phyloP scores from a whole-genome alignment of 331 rosid genomes.

The Acacia pycnantha region DNA sequence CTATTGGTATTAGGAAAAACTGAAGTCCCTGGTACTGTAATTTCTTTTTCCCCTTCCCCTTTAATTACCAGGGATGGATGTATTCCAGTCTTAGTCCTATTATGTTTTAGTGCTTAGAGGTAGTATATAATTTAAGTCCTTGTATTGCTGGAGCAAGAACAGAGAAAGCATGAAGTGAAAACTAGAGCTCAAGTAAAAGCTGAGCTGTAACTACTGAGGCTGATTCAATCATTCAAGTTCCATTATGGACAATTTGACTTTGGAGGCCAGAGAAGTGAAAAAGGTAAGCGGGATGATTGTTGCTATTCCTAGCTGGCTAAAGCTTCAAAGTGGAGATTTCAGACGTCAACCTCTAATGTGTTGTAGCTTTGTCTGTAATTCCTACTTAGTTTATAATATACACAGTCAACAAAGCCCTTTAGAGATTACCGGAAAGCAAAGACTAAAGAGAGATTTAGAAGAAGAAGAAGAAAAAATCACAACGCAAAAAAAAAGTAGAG shows the following conservation, averaged over 20 bases:
- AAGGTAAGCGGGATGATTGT: constrained; percentile 8
- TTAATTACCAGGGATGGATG: constrained; percentile 24
- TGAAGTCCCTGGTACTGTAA: constrained; percentile 41
- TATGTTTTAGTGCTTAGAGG: constrained; percentile 30
- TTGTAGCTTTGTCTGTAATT: constrained; percentile 40
- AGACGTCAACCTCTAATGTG: constrained; percentile 13
- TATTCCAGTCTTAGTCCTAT: constrained; percentile 36
- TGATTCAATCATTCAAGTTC: constrained; percentile 31
- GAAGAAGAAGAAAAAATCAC: constrained; percentile 22
- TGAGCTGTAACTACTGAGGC: constrained; percentile 34
- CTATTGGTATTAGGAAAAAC: constrained; percentile 39
- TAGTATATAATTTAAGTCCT: constrained; percentile 39
- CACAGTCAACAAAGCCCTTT: constrained; percentile 27
- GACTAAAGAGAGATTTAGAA: constrained; percentile 43
- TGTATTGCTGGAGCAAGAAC: constrained; percentile 53
- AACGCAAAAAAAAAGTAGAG: constrained; percentile 28
- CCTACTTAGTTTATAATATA: constrained; percentile 41
- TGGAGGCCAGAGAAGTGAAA: constrained; percentile 22
- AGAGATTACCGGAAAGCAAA: constrained; percentile 1
- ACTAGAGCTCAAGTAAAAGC: constrained; percentile 24
- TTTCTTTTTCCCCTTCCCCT: constrained; percentile 8
- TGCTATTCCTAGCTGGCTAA: constrained; percentile 17
- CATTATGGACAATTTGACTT: constrained; percentile 29
- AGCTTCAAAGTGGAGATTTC: constrained; percentile 32
- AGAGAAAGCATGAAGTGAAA: constrained; percentile 28